Conservation (phyloP, 805 yeast genomes). For the Ogataea pini region DNA sequence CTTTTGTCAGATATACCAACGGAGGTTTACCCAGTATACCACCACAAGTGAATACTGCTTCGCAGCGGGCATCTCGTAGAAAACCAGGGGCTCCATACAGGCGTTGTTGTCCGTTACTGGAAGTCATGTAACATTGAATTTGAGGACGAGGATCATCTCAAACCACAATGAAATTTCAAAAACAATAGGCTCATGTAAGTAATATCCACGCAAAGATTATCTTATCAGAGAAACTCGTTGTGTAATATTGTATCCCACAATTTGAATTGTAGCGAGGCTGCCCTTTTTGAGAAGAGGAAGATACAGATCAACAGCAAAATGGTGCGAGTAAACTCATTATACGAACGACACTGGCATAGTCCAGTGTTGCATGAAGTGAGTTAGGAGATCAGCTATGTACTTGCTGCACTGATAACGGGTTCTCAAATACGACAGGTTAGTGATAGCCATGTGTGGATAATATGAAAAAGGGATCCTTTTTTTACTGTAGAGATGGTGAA, state of each 20-base stretch:
- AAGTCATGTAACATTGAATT: background rate
- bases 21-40: too few species aligned
- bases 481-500: background rate
- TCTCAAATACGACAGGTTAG: too few species aligned
- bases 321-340: background rate
- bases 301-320: background rate
- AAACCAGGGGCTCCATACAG: too few species aligned
- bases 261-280: background rate
- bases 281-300: background rate
- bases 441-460: too few species aligned
- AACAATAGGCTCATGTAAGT: background rate
- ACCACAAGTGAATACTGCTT: too few species aligned
- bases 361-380: background rate
- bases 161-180: background rate
- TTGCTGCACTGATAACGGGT: too few species aligned
- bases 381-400: too few species aligned
- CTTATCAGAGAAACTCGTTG: background rate
- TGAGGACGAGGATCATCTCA: background rate
- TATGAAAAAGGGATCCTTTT: too few species aligned
- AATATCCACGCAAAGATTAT: background rate
- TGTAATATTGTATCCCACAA: conserved; percentile 1
- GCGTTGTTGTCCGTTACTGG: background rate
- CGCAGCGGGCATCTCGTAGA: too few species aligned
- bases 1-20: too few species aligned
- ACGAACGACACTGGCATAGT: background rate